Percentiles rank a stretch among this genome's conserved stretches.
Conservation (phyloP, 208 protist species). For the Acanthamoeba sp. region DNA sequence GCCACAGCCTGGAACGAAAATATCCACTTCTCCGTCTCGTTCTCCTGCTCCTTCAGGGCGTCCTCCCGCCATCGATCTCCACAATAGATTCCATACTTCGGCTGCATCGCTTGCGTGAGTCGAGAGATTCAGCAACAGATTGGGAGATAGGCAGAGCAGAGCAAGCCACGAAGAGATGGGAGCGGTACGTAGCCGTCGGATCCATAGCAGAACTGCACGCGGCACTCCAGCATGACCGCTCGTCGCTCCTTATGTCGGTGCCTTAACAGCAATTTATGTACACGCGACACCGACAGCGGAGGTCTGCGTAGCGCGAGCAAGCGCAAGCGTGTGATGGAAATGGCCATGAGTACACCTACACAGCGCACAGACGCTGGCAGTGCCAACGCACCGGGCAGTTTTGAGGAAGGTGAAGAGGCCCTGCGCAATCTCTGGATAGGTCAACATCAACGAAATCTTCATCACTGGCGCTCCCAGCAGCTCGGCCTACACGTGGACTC, state of each 20-base stretch:
- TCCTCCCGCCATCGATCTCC: neutral
- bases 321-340: too few relatives aligned
- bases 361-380: neutral
- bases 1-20: neutral
- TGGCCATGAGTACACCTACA: too few relatives aligned
- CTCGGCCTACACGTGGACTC: neutral
- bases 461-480: neutral
- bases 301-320: neutral
- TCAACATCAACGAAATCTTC: neutral
- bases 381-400: neutral
- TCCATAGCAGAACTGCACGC: neutral
- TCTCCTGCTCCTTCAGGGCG: neutral
- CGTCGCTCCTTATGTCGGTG: neutral
- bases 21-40: neutral
- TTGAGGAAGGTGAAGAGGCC: neutral
- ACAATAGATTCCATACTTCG: neutral
- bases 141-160: too few relatives aligned
- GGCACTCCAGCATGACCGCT: neutral
- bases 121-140: neutral
- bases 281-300: neutral
- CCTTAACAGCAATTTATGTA: neutral
- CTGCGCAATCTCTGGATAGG: neutral
- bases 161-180: neutral
- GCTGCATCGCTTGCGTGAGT: neutral
- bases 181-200: neutral